Evolutionary conservation across 495 filamentous ascomycete species (phyloP).

Genomic region (Niebla homalea): DNA sequence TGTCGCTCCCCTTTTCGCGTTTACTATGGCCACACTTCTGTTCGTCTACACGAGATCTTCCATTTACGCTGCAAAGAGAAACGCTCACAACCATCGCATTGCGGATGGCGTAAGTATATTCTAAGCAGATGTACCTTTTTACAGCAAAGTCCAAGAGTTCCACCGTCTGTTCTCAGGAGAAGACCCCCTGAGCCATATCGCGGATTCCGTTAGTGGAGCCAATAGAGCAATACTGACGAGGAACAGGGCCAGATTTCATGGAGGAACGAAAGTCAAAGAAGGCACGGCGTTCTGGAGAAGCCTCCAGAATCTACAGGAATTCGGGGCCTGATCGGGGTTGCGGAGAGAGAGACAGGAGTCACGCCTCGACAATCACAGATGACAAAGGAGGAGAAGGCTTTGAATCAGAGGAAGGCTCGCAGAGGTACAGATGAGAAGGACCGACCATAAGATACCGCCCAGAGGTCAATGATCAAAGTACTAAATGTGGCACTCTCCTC

Average conservation of each 20-base stretch:
- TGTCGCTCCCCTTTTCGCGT: conserved; percentile 33
- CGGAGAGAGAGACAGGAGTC: not conserved
- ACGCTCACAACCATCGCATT: conserved; percentile 26
- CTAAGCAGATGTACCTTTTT: too few relatives aligned
- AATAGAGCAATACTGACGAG: not conserved
- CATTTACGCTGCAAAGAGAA: conserved; percentile 30
- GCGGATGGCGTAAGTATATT: conserved; percentile 23
- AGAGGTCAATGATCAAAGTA: too few relatives aligned
- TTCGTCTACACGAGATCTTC: conserved; percentile 37
- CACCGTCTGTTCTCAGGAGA: too few relatives aligned
- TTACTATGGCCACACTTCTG: conserved; percentile 37
- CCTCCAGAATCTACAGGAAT: conserved; percentile 6
- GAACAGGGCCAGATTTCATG: conserved; percentile 26
- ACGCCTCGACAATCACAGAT: not conserved
- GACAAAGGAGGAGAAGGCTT: conserved; percentile 5
- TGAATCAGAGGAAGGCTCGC: conserved; percentile 2
- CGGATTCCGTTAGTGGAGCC: not conserved
- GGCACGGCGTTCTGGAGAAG: conserved; percentile 28
- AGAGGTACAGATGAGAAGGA: too few relatives aligned
- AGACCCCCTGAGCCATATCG: too few relatives aligned
- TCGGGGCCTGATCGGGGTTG: not conserved
- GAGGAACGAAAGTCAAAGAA: conserved; percentile 30
- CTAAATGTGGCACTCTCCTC: too few relatives aligned
- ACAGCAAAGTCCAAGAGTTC: too few relatives aligned
- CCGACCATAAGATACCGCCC: too few relatives aligned